Evolutionary conservation across 257 asterid species (phyloP).

Genomic region (Jaltomata sinuosa): DNA sequence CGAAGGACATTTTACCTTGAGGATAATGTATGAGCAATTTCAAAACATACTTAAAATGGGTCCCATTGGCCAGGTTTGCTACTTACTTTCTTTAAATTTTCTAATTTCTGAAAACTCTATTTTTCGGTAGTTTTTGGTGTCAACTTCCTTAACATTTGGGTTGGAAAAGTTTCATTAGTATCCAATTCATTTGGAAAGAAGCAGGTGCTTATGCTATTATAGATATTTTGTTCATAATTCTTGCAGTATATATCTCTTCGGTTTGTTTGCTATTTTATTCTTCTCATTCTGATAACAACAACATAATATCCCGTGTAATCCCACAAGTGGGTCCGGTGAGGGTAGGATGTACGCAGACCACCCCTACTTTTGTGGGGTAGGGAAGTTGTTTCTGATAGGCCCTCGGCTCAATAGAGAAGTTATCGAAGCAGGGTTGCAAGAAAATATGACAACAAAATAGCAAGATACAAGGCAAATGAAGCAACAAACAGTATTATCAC

Average conservation of each 20-base stretch:
- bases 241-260: background rate
- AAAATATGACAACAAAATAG: background rate
- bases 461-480: background rate
- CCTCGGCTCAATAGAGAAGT: background rate
- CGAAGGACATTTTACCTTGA: conserved; percentile 82
- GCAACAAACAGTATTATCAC: background rate
- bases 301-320: background rate
- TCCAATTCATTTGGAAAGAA: background rate
- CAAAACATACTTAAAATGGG: conserved; percentile 89
- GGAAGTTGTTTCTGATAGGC: background rate
- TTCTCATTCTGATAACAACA: background rate
- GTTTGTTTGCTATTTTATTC: background rate
- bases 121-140: background rate
- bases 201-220: background rate
- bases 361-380: background rate
- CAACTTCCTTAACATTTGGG: background rate
- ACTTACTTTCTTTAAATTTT: background rate
- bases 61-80: conserved; percentile 82
- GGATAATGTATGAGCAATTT: conserved; percentile 90
- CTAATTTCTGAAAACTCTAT: background rate
- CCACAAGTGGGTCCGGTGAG: background rate
- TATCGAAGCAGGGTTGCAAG: background rate
- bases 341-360: background rate
- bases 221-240: background rate
- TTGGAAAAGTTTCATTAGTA: background rate